These are phyloP conservation scores for Auxenochlorella pyrenoidosa DNA, from an alignment of 139 green algal species.

Conservation along the genomic window DNA sequence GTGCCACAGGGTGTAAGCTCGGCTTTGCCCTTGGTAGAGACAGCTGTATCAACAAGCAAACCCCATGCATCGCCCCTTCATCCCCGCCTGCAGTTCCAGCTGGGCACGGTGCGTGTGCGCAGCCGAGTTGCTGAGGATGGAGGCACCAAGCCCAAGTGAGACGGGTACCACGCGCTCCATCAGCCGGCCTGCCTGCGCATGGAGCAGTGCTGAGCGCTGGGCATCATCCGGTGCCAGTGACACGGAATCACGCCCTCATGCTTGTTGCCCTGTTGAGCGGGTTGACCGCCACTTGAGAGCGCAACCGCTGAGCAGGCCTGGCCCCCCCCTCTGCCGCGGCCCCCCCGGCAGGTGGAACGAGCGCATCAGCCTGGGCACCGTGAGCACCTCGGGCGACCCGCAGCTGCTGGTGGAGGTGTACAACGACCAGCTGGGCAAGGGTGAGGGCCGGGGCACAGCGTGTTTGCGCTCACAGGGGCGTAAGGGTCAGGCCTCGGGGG, in stretches of 20 bases:
- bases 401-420: conserved; percentile 24
- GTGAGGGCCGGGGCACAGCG: background rate
- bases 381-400: background rate
- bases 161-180: background rate
- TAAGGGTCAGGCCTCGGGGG: background rate
- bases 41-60: background rate
- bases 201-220: too few species aligned
- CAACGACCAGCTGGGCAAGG: background rate
- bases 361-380: conserved; percentile 12
- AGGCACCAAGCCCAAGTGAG: conserved; percentile 26
- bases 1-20: background rate
- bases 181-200: background rate
- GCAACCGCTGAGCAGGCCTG: background rate
- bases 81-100: background rate
- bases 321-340: too few species aligned
- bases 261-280: too few species aligned
- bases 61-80: background rate
- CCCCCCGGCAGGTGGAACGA: background rate
- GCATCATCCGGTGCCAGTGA: too few species aligned
- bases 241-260: too few species aligned
- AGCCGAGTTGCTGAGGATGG: background rate
- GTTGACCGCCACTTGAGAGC: too few species aligned
- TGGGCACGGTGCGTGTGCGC: conserved; percentile 14
- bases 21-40: background rate
- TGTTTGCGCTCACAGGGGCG: too few species aligned